A percentile compares a stretch with the other conserved stretches of the same genome.
phyloP scores from a whole-genome alignment of 495 filamentous ascomycete genomes.

The Xylaria sp. region DNA sequence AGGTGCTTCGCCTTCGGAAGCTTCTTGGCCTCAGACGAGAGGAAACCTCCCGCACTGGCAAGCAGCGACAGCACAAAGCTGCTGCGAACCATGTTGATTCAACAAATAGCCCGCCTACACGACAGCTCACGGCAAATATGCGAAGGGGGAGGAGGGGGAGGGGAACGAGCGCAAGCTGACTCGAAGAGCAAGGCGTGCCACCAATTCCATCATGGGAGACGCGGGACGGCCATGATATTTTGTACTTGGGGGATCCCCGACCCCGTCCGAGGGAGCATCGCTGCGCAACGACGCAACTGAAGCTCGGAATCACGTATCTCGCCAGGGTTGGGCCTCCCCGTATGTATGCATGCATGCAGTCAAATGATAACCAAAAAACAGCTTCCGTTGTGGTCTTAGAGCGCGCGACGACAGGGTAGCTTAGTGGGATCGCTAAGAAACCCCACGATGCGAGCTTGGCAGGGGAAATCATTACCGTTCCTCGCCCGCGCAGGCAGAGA shows the following conservation, averaged over 20 bases:
- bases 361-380: slow-evolving; percentile 9
- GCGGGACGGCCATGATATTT: slow-evolving; percentile 20
- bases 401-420: slow-evolving; percentile 6
- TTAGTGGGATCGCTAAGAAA: slow-evolving; percentile 19
- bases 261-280: not conserved
- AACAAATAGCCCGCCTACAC: not conserved
- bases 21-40: slow-evolving; percentile 36
- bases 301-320: slow-evolving; percentile 23
- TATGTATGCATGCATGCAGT: not conserved
- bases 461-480: slow-evolving; percentile 17
- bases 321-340: not conserved
- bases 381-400: slow-evolving; percentile 28
- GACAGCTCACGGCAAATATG: slow-evolving; percentile 23
- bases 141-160: slow-evolving; percentile 20
- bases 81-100: slow-evolving; percentile 37
- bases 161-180: slow-evolving; percentile 20
- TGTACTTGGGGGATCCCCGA: slow-evolving; percentile 7
- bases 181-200: slow-evolving; percentile 14
- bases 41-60: slow-evolving; percentile 40
- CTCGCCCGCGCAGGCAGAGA: not conserved
- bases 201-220: not conserved
- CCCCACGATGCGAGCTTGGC: slow-evolving; percentile 27
- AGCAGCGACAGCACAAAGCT: slow-evolving; percentile 44
- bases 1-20: slow-evolving; percentile 34
- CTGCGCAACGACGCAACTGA: slow-evolving; percentile 22